Conservation (phyloP, 306 rosid species). For the Lathyrus aphaca region DNA sequence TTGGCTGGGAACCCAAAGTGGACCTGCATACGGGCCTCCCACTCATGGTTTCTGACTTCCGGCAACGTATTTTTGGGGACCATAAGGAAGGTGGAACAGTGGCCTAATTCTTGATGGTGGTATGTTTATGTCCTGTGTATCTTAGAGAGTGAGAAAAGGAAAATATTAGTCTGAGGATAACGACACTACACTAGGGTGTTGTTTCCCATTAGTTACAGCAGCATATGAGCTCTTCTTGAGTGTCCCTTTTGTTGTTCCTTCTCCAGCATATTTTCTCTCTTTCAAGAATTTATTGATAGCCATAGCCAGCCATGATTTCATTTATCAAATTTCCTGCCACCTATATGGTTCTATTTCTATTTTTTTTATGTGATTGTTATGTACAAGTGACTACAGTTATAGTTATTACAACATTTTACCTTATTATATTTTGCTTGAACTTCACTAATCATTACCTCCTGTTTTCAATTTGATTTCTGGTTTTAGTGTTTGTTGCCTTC, state of each 20-base stretch:
- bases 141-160: slow-evolving; percentile 40
- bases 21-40: slow-evolving; percentile 91
- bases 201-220: slow-evolving; percentile 37
- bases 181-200: slow-evolving; percentile 25
- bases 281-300: slow-evolving; percentile 28
- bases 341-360: slow-evolving; percentile 39
- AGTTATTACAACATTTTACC: slow-evolving; percentile 45
- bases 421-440: slow-evolving; percentile 6
- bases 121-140: slow-evolving; percentile 24
- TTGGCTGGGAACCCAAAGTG: slow-evolving; percentile 96
- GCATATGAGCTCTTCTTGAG: slow-evolving; percentile 11
- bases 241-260: slow-evolving; percentile 29
- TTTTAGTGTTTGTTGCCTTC: not conserved
- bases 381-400: slow-evolving; percentile 39
- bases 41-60: slow-evolving; percentile 87
- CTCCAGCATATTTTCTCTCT: slow-evolving; percentile 20
- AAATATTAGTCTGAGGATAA: slow-evolving; percentile 36
- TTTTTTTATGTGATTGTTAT: slow-evolving; percentile 43
- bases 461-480: slow-evolving; percentile 4
- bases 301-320: slow-evolving; percentile 34
- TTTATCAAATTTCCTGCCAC: slow-evolving; percentile 38
- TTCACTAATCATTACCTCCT: not conserved
- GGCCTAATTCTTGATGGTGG: slow-evolving; percentile 41
- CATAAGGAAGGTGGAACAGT: slow-evolving; percentile 66
- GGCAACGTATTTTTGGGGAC: slow-evolving; percentile 94